phyloP scores from a whole-genome alignment of 768 basidiomycete genomes.

The Russula olivacea region DNA sequence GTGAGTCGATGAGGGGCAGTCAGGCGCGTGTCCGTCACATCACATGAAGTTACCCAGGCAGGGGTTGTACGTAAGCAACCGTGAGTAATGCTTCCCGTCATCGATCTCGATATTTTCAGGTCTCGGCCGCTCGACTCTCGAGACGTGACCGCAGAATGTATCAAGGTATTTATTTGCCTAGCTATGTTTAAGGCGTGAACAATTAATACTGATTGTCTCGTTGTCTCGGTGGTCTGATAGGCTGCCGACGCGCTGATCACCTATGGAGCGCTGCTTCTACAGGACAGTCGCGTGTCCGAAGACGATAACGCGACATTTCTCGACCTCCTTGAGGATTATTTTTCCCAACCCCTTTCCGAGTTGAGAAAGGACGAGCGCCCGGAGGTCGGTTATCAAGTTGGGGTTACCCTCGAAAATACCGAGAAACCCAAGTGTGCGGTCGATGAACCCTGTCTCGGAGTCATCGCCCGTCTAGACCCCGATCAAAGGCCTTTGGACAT shows the following conservation, averaged over 20 bases:
- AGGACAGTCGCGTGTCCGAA: constrained; percentile 79
- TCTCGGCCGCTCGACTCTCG: constrained; percentile 41
- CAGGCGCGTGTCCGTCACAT: background rate
- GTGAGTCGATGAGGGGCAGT: background rate
- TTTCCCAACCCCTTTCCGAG: constrained; percentile 57
- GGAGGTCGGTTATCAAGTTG: constrained; percentile 86
- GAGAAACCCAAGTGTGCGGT: constrained; percentile 86
- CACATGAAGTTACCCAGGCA: background rate
- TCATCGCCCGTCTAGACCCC: constrained; percentile 73
- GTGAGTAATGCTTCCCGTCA: constrained; percentile 50
- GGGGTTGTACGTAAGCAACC: background rate
- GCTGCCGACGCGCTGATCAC: constrained; percentile 75
- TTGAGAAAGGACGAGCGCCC: constrained; percentile 77
- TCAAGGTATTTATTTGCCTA: constrained; percentile 41
- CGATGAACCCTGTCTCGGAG: constrained; percentile 71
- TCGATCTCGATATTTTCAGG: constrained; percentile 73
- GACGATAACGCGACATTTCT: constrained; percentile 78
- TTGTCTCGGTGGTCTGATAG: constrained; percentile 34
- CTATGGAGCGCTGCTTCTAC: constrained; percentile 82
- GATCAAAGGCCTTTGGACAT: constrained; percentile 83
- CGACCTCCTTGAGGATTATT: constrained; percentile 91
- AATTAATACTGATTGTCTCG: background rate
- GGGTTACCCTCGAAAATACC: constrained; percentile 94
- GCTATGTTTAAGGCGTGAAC: background rate
- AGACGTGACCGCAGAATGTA: constrained; percentile 53